Percentiles rank a stretch among this genome's conserved stretches.
phyloP scores from a whole-genome alignment of 768 basidiomycete genomes.

The Termitomyces heimii region DNA sequence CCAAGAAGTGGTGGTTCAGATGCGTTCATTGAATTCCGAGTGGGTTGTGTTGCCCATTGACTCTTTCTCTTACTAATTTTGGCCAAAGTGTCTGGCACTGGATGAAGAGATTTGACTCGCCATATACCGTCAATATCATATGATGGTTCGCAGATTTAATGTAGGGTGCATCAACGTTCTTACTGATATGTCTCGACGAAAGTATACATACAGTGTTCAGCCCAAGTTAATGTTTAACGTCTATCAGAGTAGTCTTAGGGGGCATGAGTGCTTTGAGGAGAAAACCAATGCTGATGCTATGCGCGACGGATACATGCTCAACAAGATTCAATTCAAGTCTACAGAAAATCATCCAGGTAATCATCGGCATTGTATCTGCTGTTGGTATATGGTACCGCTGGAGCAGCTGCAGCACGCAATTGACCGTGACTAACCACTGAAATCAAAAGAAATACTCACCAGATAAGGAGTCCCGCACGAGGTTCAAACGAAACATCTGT shows the following conservation, averaged over 20 bases:
- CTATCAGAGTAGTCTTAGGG: background rate
- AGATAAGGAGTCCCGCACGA: constrained; percentile 16
- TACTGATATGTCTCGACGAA: background rate
- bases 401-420: background rate
- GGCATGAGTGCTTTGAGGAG: background rate
- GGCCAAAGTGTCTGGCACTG: constrained; percentile 34
- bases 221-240: too few species aligned
- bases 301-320: background rate
- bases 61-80: background rate
- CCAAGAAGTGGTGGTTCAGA: constrained; percentile 35
- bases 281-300: background rate
- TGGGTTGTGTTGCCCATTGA: constrained; percentile 29
- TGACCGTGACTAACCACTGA: background rate
- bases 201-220: background rate
- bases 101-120: constrained; percentile 25
- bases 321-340: background rate
- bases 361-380: constrained; percentile 11
- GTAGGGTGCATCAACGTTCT: background rate
- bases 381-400: background rate
- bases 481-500: constrained; percentile 30
- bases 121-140: background rate
- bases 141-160: background rate
- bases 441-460: background rate
- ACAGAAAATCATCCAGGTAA: constrained; percentile 20
- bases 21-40: constrained; percentile 86